Evolutionary conservation across 2,329 filamentous ascomycete genomes (phyloP), one percentile per base, ranked within the genome.

Genomic region (Alternaria angustiovoidea): DNA sequence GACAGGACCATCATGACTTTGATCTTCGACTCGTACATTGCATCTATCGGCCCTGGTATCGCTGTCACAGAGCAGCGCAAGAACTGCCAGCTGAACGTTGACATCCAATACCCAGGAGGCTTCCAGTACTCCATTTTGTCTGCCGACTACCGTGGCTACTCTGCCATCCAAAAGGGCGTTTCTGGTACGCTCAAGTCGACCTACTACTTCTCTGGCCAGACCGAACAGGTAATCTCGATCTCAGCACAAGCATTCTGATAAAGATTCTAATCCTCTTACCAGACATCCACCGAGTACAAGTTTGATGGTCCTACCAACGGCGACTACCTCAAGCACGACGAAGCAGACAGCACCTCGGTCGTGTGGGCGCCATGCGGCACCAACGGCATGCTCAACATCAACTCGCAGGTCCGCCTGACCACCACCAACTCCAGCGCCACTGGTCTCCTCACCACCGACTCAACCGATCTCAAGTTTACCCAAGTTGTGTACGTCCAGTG

Each of bases 51-150:
- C 47, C 77, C 79, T 16, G 75, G 76, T 53, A 74, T 83, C 54
- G 36, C 78, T 9, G 67, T 82, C 42, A 79, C 78, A 42, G 77
- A 84, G 57, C 76, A 78, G 67, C 81, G 83, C 71, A 83, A 83
- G 78, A 85, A 85, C 75, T 86, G 84, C 78, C 82, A 85, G 72
- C 74, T 86, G 62, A 85, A 85, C 73, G 72, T 86, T 65, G 80
- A 83, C 73, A 76, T 86, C 57, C 71, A 79, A 57, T 85, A 85
- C 68, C 84, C 84, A 14, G 77, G 77, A 54, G 83, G 84, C 52
- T 85, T 83, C 79, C 82, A 85, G 74, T 85, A 83, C 78, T 83
- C 81, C 51, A 72, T 86, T 66, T 79, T 85, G 67, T 81, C 80
- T 57, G 83, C 83, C 65, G 80, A 83, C 63, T 85, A 85, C 78